Conservation (phyloP, 2,329 filamentous ascomycete species). For the Cladosporium halotolerans region DNA sequence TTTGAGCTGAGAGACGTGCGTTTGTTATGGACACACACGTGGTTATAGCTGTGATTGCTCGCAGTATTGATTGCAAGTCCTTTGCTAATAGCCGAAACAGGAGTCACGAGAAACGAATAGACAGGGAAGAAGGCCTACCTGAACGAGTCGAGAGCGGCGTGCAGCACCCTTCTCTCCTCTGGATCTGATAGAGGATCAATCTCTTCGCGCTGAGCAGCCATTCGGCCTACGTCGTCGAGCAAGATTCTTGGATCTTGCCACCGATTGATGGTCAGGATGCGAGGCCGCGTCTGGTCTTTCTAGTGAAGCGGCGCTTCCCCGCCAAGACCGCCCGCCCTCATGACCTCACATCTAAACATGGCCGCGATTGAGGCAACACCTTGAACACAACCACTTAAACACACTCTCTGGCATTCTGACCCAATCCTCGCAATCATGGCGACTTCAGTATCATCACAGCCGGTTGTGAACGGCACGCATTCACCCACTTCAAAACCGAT, state of each 20-base stretch:
- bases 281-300: too few relatives aligned
- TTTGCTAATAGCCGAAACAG: too few relatives aligned
- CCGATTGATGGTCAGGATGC: too few relatives aligned
- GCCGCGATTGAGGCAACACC: too few relatives aligned
- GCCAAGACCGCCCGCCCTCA: background rate
- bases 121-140: constrained; percentile 52
- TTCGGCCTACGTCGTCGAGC: background rate
- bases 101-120: background rate
- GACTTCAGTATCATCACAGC: constrained; percentile 4
- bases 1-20: background rate
- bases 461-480: constrained; percentile 24
- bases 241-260: background rate
- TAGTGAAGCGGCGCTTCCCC: too few relatives aligned
- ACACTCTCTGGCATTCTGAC: background rate
- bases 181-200: constrained; percentile 54
- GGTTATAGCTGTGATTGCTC: background rate
- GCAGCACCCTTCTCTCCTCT: constrained; percentile 74
- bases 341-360: constrained; percentile 6
- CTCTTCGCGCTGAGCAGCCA: background rate
- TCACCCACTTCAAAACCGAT: constrained; percentile 34
- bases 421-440: constrained; percentile 16
- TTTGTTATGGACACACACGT: background rate
- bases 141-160: constrained; percentile 81
- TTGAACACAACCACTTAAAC: too few relatives aligned
- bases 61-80: background rate